A percentile compares a stretch with the other conserved stretches of the same genome.
Conservation (phyloP, 345 rosid genomes). For the Iberis pinnata region DNA sequence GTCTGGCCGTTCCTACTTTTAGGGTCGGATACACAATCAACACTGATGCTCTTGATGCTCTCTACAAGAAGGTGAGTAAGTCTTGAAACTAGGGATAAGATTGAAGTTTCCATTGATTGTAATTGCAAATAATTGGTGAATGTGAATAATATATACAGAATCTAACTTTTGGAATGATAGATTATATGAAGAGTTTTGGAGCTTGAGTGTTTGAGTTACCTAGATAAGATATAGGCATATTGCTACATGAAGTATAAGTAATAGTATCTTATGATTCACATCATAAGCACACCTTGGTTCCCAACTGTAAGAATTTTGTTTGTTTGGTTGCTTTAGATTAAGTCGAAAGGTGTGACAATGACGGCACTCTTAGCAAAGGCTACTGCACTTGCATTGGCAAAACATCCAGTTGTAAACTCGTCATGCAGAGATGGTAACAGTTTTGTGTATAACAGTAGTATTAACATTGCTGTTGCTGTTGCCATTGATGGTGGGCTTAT, state of each 20-base stretch:
- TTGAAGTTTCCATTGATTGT: slow-evolving; percentile 2
- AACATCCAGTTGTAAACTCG: slow-evolving; percentile 80
- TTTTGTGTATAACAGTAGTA: slow-evolving; percentile 72
- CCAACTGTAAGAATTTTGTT: background rate
- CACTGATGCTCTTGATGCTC: slow-evolving; percentile 80
- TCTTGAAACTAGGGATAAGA: too few species aligned
- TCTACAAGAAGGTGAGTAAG: slow-evolving; percentile 72
- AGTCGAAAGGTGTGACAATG: slow-evolving; percentile 95
- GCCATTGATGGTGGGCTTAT: slow-evolving; percentile 89
- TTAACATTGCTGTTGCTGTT: slow-evolving; percentile 95
- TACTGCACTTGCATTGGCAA: slow-evolving; percentile 72
- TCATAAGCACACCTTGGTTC: background rate
- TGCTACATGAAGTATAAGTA: slow-evolving; percentile 9
- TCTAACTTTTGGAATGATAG: too few species aligned
- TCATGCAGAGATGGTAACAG: slow-evolving; percentile 87
- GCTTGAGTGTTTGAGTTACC: too few species aligned
- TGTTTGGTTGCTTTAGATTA: slow-evolving; percentile 44
- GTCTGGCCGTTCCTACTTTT: slow-evolving; percentile 75
- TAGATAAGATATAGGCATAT: too few species aligned
- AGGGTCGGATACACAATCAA: slow-evolving; percentile 81
- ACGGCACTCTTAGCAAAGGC: slow-evolving; percentile 95
- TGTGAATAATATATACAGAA: too few species aligned
- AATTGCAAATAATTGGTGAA: background rate
- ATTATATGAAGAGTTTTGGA: too few species aligned
- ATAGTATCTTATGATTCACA: background rate